A percentile compares a stretch with the other conserved stretches of the same genome.
phyloP scores from a whole-genome alignment of 768 basidiomycete genomes.

The Cubamyces sp. region DNA sequence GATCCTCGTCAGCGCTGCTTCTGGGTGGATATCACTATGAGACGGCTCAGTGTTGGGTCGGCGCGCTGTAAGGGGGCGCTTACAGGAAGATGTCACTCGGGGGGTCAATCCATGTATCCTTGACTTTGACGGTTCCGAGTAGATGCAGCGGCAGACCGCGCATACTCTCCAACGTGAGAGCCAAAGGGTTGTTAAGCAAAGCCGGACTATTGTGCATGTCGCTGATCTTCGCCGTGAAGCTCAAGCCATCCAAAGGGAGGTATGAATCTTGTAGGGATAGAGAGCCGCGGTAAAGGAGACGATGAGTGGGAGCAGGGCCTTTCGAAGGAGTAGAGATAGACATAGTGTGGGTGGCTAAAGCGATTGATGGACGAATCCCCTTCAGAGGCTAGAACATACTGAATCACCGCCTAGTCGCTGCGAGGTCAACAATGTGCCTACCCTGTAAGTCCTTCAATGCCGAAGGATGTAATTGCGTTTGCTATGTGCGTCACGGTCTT shows the following conservation, averaged over 20 bases:
- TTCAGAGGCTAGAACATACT: too few species aligned
- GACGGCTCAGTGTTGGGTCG: neutral
- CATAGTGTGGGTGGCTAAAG: too few species aligned
- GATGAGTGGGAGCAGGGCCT: slow-evolving; percentile 37
- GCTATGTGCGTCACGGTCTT: too few species aligned
- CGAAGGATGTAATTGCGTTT: too few species aligned
- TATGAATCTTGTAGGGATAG: slow-evolving; percentile 75
- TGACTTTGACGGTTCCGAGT: slow-evolving; percentile 54
- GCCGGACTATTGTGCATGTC: slow-evolving; percentile 19
- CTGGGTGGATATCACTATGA: slow-evolving; percentile 70
- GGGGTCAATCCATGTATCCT: slow-evolving; percentile 64
- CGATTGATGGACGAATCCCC: too few species aligned
- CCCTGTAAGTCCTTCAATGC: too few species aligned
- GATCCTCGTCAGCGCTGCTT: slow-evolving; percentile 58
- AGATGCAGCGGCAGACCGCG: slow-evolving; percentile 70
- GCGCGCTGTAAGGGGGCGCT: slow-evolving; percentile 37
- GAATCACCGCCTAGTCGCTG: too few species aligned
- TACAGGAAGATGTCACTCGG: slow-evolving; percentile 47
- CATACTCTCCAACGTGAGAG: slow-evolving; percentile 79
- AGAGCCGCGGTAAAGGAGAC: slow-evolving; percentile 76
- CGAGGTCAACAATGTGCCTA: too few species aligned
- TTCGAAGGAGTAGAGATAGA: slow-evolving; percentile 8
- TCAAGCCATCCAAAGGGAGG: slow-evolving; percentile 71
- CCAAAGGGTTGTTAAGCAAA: slow-evolving; percentile 69
- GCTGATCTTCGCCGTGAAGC: slow-evolving; percentile 48